A percentile compares a stretch with the other conserved stretches of the same genome.
Conservation (phyloP, 331 rosid genomes). For the Phaseolus coccineus region DNA sequence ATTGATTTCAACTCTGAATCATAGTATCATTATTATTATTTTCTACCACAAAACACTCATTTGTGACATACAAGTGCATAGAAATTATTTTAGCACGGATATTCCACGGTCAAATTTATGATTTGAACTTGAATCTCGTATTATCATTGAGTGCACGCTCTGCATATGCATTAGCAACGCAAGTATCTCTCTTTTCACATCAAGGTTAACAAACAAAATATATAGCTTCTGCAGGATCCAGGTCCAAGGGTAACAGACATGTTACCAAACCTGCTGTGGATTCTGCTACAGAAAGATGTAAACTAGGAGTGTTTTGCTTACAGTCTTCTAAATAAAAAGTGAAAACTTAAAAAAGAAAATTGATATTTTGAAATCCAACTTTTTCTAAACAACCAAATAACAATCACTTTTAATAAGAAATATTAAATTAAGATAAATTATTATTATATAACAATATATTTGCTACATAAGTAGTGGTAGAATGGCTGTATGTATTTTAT, state of each 20-base stretch:
- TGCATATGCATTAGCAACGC: too few species aligned
- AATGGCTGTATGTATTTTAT: neutral
- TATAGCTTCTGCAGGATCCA: too few species aligned
- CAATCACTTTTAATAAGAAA: too few species aligned
- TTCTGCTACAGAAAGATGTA: neutral
- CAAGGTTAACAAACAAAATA: too few species aligned
- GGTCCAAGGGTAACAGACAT: too few species aligned
- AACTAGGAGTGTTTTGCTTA: neutral
- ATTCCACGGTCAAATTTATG: neutral
- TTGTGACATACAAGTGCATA: neutral
- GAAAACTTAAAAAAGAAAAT: neutral
- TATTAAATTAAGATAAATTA: too few species aligned
- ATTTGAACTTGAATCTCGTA: neutral
- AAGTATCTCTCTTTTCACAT: too few species aligned
- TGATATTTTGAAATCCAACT: too few species aligned
- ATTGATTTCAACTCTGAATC: slow-evolving; percentile 6
- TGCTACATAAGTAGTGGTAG: too few species aligned
- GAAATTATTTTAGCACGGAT: neutral
- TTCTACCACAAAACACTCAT: neutral
- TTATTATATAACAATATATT: too few species aligned
- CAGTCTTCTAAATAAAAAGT: neutral
- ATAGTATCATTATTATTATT: neutral
- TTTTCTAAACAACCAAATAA: too few species aligned
- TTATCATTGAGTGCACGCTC: neutral
- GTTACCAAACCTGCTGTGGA: too few species aligned